Base-by-base conservation (phyloP, 2,329 filamentous ascomycete species). In the Pseudocercospora crystallina region DNA sequence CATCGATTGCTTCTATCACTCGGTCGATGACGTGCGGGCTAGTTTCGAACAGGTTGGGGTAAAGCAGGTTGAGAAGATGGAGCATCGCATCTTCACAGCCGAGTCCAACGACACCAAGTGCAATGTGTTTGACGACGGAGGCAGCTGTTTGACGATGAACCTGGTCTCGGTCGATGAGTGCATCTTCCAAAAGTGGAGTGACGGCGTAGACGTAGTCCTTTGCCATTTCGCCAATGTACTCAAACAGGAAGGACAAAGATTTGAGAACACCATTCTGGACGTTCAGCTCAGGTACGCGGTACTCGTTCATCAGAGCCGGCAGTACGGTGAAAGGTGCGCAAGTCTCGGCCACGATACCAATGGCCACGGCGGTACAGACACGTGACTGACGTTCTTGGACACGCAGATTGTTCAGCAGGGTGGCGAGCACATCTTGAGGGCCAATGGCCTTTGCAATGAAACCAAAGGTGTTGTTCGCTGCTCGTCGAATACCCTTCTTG, bases 191-290 rank as follows among this genome's bases (percentile, higher is more conserved):
- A 8, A 99, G 78, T 5, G 94, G 94, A 2, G 91, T 96, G 31
- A 99, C 91, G 13, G 95, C 94, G 67, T 99, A 99, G 67, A 99
- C 94, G 69, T 99, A 99, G 72, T 99, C 94, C 75, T 97, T 99
- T 58, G 90, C 68, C 94, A 99, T 97, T 73, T 99, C 94, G 57
- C 94, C 94, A 69, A 99, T 99, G 73, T 99, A 99, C 69, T 99
- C 94, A 67, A 97, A 99, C 54, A 99, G 80, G 80, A 99, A 99
- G 5, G 89, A 95, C 46, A 99, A 80, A 5, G 91, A 91, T 72
- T 99, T 99, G 68, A 99, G 84, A 31, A 99, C 94, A 74, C 94
- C 94, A 63, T 99, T 99, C 70, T 99, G 94, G 20, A 99, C 94
- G 69, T 99, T 99, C 60, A 99, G 85, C 73, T 99, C 94, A 0